Evolutionary conservation across 2,329 filamentous ascomycete species (phyloP).

Genomic region (Ampelomyces quisqualis): DNA sequence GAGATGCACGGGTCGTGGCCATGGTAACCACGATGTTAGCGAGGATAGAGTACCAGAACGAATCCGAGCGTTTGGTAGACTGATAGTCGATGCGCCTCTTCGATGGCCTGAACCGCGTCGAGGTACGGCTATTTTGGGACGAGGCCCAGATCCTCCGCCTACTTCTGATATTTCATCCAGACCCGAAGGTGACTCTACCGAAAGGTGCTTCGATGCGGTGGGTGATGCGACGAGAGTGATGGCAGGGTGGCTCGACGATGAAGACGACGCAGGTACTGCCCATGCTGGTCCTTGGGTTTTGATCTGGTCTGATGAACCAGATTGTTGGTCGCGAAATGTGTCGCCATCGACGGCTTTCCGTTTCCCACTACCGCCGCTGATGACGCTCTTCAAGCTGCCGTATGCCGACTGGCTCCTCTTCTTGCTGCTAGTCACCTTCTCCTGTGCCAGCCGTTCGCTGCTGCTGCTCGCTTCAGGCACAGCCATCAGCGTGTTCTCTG

Average conservation of each 20-base stretch:
- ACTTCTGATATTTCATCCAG: constrained; percentile 23
- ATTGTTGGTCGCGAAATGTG: constrained; percentile 22
- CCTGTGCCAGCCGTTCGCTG: constrained; percentile 44
- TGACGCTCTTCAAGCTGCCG: constrained; percentile 43
- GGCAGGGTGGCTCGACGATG: constrained; percentile 30
- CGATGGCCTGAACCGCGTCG: constrained; percentile 21
- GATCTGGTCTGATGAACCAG: constrained; percentile 9
- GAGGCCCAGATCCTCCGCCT: constrained; percentile 8
- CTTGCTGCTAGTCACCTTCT: constrained; percentile 25
- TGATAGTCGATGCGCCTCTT: constrained; percentile 25
- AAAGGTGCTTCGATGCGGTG: constrained; percentile 41
- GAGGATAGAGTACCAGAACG: constrained; percentile 36
- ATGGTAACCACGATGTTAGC: constrained; percentile 40
- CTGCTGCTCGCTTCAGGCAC: constrained; percentile 52
- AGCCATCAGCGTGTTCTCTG: constrained; percentile 47
- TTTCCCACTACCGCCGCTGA: constrained; percentile 39
- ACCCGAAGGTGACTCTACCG: constrained; percentile 34
- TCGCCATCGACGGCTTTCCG: constrained; percentile 26
- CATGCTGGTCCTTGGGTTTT: constrained; percentile 27
- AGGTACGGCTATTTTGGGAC: constrained; percentile 13
- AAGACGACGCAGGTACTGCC: constrained; percentile 29
- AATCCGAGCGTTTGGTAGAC: constrained; percentile 20
- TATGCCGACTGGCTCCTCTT: constrained; percentile 42
- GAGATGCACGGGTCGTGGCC: constrained; percentile 29
- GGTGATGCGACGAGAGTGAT: constrained; percentile 37